phyloP scores from a whole-genome alignment of 2,329 filamentous ascomycete genomes.

The Neonectria magnoliae region DNA sequence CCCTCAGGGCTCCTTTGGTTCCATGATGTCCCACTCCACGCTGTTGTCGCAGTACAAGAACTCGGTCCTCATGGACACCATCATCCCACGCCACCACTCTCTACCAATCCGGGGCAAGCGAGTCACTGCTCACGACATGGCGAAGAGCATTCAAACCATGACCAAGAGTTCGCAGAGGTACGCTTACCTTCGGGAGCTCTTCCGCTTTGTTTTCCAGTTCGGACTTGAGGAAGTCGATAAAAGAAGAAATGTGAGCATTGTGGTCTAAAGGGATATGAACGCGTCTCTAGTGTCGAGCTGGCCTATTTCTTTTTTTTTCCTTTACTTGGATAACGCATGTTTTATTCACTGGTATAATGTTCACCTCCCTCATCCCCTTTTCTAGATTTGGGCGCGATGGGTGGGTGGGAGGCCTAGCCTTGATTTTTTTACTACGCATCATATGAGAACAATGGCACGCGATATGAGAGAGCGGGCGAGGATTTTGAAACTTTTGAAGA shows the following conservation, averaged over 20 bases:
- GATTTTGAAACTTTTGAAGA: slow-evolving; percentile 24
- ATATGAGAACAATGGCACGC: slow-evolving; percentile 29
- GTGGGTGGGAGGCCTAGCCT: slow-evolving; percentile 13
- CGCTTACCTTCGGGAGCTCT: slow-evolving; percentile 83
- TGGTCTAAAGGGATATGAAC: slow-evolving; percentile 48
- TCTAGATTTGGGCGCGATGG: slow-evolving; percentile 28
- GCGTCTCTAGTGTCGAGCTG: not conserved
- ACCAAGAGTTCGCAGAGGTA: slow-evolving; percentile 74
- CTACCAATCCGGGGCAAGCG: slow-evolving; percentile 66
- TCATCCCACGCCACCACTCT: slow-evolving; percentile 54
- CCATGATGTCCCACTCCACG: slow-evolving; percentile 73
- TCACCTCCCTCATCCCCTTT: slow-evolving; percentile 19
- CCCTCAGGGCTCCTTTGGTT: slow-evolving; percentile 81
- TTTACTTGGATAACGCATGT: slow-evolving; percentile 3
- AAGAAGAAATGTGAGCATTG: slow-evolving; percentile 72
- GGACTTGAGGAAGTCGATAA: slow-evolving; percentile 79
- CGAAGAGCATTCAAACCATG: slow-evolving; percentile 82
- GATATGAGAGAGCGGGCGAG: slow-evolving; percentile 21
- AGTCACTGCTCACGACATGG: slow-evolving; percentile 78
- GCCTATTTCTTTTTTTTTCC: slow-evolving; percentile 6
- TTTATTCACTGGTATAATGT: slow-evolving; percentile 5
- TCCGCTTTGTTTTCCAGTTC: slow-evolving; percentile 85
- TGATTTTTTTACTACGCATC: slow-evolving; percentile 19
- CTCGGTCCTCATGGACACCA: slow-evolving; percentile 77
- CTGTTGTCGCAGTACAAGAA: slow-evolving; percentile 84